Conservation (phyloP, 2,329 filamentous ascomycete species). For the Zarea fungicola region DNA sequence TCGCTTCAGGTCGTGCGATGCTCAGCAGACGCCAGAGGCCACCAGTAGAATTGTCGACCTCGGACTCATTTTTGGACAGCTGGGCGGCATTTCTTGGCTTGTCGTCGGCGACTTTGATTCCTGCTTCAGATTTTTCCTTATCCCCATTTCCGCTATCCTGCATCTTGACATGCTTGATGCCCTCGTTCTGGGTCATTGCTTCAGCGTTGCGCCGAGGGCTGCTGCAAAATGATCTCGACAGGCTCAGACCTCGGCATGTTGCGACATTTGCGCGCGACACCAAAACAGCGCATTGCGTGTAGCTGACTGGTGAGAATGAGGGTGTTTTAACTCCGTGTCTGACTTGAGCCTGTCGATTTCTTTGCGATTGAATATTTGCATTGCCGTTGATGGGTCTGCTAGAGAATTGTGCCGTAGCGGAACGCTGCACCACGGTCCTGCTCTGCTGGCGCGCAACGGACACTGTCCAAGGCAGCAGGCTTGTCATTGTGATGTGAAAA, state of each 20-base stretch:
- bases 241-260: too few relatives aligned
- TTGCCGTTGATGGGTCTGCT: neutral
- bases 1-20: slow-evolving; percentile 81
- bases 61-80: slow-evolving; percentile 74
- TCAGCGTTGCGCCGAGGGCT: too few relatives aligned
- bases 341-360: neutral
- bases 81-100: slow-evolving; percentile 85
- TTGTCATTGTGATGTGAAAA: slow-evolving; percentile 1
- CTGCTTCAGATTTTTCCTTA: slow-evolving; percentile 40
- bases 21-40: slow-evolving; percentile 79
- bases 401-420: neutral
- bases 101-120: slow-evolving; percentile 46
- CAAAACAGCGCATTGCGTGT: neutral
- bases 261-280: too few relatives aligned
- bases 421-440: slow-evolving; percentile 3
- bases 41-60: slow-evolving; percentile 53
- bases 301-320: neutral
- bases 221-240: too few relatives aligned
- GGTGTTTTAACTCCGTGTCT: neutral
- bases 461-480: slow-evolving; percentile 6
- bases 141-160: too few relatives aligned
- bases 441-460: slow-evolving; percentile 8
- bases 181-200: slow-evolving; percentile 21
- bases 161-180: slow-evolving; percentile 52
- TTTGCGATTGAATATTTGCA: neutral